A percentile compares a stretch with the other conserved stretches of the same genome.
Evolutionary conservation across 2,329 filamentous ascomycete species (phyloP).

Genomic region (Aspergillus ochraceus): DNA sequence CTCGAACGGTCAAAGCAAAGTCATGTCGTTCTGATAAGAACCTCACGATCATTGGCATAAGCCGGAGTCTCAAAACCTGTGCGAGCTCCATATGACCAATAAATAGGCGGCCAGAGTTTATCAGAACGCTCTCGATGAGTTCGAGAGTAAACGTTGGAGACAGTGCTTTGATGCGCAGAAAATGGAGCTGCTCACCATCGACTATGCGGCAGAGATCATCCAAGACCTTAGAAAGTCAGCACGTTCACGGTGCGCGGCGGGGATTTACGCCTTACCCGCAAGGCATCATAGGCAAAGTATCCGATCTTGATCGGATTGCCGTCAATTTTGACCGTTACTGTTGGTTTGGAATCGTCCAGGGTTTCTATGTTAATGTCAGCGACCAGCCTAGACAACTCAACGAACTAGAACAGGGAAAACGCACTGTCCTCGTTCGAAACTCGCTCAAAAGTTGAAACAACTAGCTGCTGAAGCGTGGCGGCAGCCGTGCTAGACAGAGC

Average conservation of each 20-base stretch:
- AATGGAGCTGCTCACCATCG: conserved; percentile 79
- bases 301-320: conserved; percentile 66
- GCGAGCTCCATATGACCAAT: conserved; percentile 75
- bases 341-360: conserved; percentile 52
- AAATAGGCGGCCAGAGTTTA: conserved; percentile 81
- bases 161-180: conserved; percentile 74
- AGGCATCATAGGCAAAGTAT: conserved; percentile 80
- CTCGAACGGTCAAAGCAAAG: conserved; percentile 79
- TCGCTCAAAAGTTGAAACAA: conserved; percentile 91
- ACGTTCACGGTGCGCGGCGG: not conserved
- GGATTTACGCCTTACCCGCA: conserved; percentile 55
- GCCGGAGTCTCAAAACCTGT: conserved; percentile 70
- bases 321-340: conserved; percentile 67
- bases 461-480: conserved; percentile 91
- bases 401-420: conserved; percentile 28
- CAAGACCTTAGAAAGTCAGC: conserved; percentile 61
- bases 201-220: conserved; percentile 87
- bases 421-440: conserved; percentile 77
- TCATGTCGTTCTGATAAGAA: conserved; percentile 74
- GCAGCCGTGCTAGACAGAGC: conserved; percentile 95
- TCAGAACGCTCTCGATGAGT: conserved; percentile 84
- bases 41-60: conserved; percentile 81
- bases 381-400: not conserved
- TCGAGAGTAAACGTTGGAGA: conserved; percentile 84
- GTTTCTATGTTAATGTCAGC: conserved; percentile 21